A percentile compares a stretch with the other conserved stretches of the same genome.
These are phyloP conservation scores for Helotiales sp. DNA, from an alignment of 2,329 filamentous ascomycete genomes.

Conservation along the genomic window DNA sequence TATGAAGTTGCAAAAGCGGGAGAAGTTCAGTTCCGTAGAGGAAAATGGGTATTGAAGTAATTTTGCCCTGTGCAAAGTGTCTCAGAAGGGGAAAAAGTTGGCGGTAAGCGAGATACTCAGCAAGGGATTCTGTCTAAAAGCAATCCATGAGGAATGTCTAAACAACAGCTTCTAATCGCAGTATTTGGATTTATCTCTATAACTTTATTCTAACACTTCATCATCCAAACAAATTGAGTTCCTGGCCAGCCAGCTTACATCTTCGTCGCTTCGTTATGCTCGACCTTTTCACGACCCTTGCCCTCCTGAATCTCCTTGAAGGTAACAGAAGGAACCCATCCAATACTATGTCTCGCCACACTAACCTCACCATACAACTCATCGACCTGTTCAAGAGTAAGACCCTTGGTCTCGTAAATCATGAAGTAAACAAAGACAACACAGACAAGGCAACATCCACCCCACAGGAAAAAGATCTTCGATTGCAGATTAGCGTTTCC, in stretches of 20 bases:
- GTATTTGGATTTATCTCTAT: background rate
- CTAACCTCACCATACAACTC: slow-evolving; percentile 74
- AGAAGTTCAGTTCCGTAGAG: too few relatives aligned
- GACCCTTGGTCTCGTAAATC: slow-evolving; percentile 87
- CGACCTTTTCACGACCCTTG: slow-evolving; percentile 1
- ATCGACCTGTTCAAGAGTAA: slow-evolving; percentile 82
- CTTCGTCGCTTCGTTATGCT: slow-evolving; percentile 1
- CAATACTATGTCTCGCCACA: slow-evolving; percentile 61
- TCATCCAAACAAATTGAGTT: background rate
- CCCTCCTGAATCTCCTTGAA: slow-evolving; percentile 30
- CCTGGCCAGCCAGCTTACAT: background rate
- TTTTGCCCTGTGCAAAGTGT: too few relatives aligned
- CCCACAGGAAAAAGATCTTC: slow-evolving; percentile 83
- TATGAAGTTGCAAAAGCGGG: too few relatives aligned
- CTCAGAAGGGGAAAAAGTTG: too few relatives aligned
- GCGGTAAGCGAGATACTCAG: too few relatives aligned
- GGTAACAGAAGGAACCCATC: slow-evolving; percentile 50
- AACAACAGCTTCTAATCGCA: background rate
- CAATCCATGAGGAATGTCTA: background rate
- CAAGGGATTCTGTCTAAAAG: background rate
- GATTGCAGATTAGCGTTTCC: slow-evolving; percentile 75
- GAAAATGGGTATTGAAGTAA: too few relatives aligned
- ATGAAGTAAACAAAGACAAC: slow-evolving; percentile 77
- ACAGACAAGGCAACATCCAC: slow-evolving; percentile 70
- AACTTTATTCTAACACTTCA: background rate